These are phyloP conservation scores for Aspergillaceae sp. DNA, from an alignment of 2,329 filamentous ascomycete species.

Conservation along the genomic window DNA sequence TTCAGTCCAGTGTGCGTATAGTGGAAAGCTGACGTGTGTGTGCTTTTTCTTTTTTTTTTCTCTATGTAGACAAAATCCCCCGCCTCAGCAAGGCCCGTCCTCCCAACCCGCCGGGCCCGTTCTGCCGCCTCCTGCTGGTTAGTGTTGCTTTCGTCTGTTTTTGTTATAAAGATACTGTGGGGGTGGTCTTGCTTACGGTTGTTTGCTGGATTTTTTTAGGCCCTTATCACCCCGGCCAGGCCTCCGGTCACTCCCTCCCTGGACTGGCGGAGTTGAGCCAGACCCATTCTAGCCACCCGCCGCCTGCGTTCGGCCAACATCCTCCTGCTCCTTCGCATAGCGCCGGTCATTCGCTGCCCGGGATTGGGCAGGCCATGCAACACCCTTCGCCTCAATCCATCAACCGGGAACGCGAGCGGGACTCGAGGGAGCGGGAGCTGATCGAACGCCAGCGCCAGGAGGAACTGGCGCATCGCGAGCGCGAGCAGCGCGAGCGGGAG, in stretches of 20 bases:
- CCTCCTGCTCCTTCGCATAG: conserved; percentile 28
- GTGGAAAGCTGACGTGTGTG: too few species aligned
- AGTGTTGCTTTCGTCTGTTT: conserved; percentile 10
- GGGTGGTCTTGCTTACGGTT: not conserved
- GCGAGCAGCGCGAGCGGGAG: conserved; percentile 48
- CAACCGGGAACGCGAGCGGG: conserved; percentile 40
- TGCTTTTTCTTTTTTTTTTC: conserved; percentile 1
- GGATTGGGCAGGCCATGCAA: conserved; percentile 35
- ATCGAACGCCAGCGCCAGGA: conserved; percentile 46
- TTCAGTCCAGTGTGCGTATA: too few species aligned
- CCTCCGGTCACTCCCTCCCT: conserved; percentile 38
- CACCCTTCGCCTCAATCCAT: conserved; percentile 35
- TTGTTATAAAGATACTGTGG: not conserved
- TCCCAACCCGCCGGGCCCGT: conserved; percentile 31
- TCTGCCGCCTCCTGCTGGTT: conserved; percentile 33
- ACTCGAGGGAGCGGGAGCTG: conserved; percentile 48
- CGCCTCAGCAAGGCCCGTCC: conserved; percentile 30
- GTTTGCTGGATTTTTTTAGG: conserved; percentile 15
- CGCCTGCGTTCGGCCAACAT: conserved; percentile 36
- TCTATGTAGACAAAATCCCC: conserved; percentile 27
- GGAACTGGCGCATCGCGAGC: conserved; percentile 46
- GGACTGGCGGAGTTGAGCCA: conserved; percentile 40
- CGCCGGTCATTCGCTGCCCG: conserved; percentile 31
- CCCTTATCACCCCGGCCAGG: conserved; percentile 35
- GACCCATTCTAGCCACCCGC: conserved; percentile 33